These are phyloP conservation scores for Neonectria ditissima DNA, from an alignment of 2,329 filamentous ascomycete species.

Conservation along the genomic window DNA sequence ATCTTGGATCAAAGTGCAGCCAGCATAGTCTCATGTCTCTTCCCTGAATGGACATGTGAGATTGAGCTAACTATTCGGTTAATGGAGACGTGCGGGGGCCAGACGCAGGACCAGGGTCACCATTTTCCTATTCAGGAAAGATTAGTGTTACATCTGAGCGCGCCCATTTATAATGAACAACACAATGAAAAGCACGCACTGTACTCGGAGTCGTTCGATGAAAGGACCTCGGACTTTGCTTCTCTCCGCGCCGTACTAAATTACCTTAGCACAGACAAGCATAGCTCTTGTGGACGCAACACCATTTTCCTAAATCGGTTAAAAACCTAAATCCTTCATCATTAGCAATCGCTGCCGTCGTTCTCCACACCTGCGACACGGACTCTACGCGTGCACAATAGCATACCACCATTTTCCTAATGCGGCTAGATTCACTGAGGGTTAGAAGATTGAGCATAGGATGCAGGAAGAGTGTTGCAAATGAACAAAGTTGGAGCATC, in stretches of 20 bases:
- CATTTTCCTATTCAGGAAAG: background rate
- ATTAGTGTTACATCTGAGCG: background rate
- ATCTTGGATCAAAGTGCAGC: no score
- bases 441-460: background rate
- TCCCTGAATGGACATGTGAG: background rate
- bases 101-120: background rate
- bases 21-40: no score
- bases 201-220: background rate
- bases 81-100: background rate
- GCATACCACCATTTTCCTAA: conserved; percentile 24
- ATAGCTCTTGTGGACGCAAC: background rate
- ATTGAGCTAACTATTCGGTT: background rate
- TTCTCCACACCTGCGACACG: background rate
- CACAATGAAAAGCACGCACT: background rate
- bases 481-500: background rate
- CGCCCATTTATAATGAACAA: no score
- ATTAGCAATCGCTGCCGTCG: background rate
- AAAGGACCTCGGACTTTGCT: background rate
- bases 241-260: background rate
- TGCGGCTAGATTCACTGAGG: conserved; percentile 17
- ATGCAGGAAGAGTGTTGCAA: background rate
- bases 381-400: background rate
- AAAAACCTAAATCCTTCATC: background rate
- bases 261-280: background rate
- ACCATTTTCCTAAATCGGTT: conserved; percentile 7